Evolutionary conservation across 768 basidiomycete species (phyloP).

Genomic region (Trametes cubensis): DNA sequence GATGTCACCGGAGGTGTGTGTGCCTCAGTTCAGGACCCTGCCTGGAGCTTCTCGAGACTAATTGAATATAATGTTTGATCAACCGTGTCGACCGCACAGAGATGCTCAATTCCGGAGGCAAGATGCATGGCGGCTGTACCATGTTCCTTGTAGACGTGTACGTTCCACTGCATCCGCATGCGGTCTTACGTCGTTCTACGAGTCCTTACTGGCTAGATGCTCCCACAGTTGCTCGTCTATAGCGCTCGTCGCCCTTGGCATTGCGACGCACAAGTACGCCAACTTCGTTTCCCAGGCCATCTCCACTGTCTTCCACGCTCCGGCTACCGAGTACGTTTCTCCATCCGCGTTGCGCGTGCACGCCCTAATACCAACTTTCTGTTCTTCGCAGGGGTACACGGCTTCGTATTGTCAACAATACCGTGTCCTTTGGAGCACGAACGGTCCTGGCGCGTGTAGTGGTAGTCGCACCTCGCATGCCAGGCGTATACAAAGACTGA

Average conservation of each 20-base stretch:
- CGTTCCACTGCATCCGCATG: background rate
- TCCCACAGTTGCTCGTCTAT: conserved; percentile 20
- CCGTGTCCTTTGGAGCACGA: conserved; percentile 10
- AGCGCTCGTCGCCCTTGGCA: conserved; percentile 15
- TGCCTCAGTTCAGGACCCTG: background rate
- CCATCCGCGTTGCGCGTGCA: background rate
- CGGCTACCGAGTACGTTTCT: conserved; percentile 7
- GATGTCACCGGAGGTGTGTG: conserved; percentile 10
- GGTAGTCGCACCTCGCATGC: background rate
- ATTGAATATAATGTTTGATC: background rate
- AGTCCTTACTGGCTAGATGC: too few relatives aligned
- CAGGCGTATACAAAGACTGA: too few relatives aligned
- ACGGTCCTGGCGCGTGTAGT: conserved; percentile 19
- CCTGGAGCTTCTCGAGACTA: background rate
- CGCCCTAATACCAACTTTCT: too few relatives aligned
- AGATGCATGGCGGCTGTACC: conserved; percentile 23
- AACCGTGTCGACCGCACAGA: conserved; percentile 3
- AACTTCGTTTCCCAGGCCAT: conserved; percentile 22
- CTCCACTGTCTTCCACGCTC: conserved; percentile 22
- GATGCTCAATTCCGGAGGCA: conserved; percentile 18
- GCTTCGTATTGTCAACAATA: conserved; percentile 21
- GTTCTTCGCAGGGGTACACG: conserved; percentile 6
- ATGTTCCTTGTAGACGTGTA: conserved; percentile 23
- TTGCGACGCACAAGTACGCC: conserved; percentile 4
- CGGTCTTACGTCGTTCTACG: background rate